phyloP scores from a whole-genome alignment of 345 rosid genomes.

The Mercurialis annua region DNA sequence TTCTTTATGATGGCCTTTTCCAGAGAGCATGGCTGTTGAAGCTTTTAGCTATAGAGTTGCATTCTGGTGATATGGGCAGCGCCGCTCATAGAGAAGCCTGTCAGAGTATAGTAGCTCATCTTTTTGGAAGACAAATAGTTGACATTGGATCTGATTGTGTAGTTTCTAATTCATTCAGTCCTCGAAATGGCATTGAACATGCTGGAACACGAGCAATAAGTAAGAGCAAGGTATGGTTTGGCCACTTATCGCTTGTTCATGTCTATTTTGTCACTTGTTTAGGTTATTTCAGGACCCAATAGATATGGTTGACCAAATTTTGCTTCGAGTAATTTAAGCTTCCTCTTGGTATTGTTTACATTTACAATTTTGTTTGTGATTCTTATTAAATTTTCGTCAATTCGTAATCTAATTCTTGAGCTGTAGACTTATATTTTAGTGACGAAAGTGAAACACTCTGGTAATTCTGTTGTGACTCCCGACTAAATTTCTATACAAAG shows the following conservation, averaged over 20 bases:
- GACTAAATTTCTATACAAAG: no score
- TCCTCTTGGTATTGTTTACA: background rate
- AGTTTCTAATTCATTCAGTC: slow-evolving; percentile 37
- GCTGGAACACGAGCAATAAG: slow-evolving; percentile 52
- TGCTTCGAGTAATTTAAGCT: background rate
- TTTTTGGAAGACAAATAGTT: slow-evolving; percentile 60
- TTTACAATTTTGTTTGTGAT: background rate
- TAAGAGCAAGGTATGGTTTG: slow-evolving; percentile 68
- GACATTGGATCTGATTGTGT: slow-evolving; percentile 39
- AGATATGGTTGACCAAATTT: background rate
- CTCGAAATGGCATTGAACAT: slow-evolving; percentile 43
- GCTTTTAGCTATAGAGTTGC: slow-evolving; percentile 84
- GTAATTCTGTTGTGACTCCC: no score
- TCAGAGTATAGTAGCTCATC: slow-evolving; percentile 68
- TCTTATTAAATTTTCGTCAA: background rate
- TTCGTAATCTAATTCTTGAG: no score
- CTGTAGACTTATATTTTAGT: no score
- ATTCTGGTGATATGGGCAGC: slow-evolving; percentile 57
- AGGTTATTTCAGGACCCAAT: background rate
- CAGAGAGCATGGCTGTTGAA: slow-evolving; percentile 96
- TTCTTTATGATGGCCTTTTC: slow-evolving; percentile 16
- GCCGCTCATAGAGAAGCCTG: slow-evolving; percentile 67
- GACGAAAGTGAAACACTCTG: no score
- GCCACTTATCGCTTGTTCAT: background rate
- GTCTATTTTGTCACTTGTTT: background rate